These are phyloP conservation scores for Xylariaceae sp. DNA, from an alignment of 2,329 filamentous ascomycete genomes.

Conservation along the genomic window DNA sequence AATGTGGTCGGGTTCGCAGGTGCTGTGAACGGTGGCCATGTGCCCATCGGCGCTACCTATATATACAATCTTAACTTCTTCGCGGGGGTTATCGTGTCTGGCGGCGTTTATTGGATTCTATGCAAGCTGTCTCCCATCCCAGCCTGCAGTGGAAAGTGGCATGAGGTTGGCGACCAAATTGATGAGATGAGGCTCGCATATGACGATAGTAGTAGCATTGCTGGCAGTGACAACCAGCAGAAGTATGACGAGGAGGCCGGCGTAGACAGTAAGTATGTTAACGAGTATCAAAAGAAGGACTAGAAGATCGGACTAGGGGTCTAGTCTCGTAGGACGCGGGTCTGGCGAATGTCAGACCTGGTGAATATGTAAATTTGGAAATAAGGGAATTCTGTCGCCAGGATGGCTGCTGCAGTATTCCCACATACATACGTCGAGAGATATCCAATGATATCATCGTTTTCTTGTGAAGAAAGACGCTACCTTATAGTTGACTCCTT, in stretches of 20 bases:
- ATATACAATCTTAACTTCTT: conserved; percentile 95
- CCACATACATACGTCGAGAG: too few species aligned
- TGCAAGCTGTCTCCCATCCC: conserved; percentile 75
- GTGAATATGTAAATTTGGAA: too few species aligned
- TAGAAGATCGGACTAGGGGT: not conserved
- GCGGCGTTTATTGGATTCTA: conserved; percentile 69
- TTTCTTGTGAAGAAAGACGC: too few species aligned
- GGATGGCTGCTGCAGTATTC: too few species aligned
- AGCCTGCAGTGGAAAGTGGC: conserved; percentile 75
- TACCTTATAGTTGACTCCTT: too few species aligned
- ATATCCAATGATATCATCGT: too few species aligned
- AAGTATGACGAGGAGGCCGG: conserved; percentile 48
- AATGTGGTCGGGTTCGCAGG: conserved; percentile 93
- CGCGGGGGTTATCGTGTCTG: conserved; percentile 76
- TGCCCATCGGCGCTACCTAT: conserved; percentile 80
- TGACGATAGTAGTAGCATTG: conserved; percentile 35
- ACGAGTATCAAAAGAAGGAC: conserved; percentile 18
- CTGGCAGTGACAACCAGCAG: conserved; percentile 38
- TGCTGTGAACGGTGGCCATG: conserved; percentile 67
- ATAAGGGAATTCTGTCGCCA: too few species aligned
- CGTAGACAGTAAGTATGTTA: conserved; percentile 32
- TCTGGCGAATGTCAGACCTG: too few species aligned
- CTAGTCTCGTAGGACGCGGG: too few species aligned
- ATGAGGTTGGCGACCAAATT: conserved; percentile 50
- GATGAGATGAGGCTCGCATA: conserved; percentile 59